Evolutionary conservation across 2,329 filamentous ascomycete species (phyloP), one percentile per base, ranked within the genome.

Genomic region (Neofusicoccum sp.): DNA sequence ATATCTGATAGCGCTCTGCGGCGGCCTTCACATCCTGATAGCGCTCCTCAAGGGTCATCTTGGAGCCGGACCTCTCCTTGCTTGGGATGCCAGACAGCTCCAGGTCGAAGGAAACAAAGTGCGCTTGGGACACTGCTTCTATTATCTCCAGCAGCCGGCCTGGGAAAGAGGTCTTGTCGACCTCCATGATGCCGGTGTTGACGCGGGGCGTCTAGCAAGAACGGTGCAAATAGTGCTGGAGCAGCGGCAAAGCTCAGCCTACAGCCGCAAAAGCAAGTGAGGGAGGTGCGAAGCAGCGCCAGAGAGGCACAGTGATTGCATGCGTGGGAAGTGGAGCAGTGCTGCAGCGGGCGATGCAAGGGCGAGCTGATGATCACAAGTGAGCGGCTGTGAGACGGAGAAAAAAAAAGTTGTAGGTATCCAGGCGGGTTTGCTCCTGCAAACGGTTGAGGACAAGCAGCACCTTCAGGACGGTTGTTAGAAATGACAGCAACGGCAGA

Each of bases 51-150:
- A 90, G 75, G 3, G 81, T 82, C 36, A 81, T 80, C 63, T 80
- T 80, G 39, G 78, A 77, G 45, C 43, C 36, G 41, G 37, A 45
- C 14, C 6, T 36, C 8, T 22, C 36, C 41, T 71, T 69, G 34
- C 77, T 73, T 2, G 81, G 78, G 28, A 90, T 87, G 2, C 88
- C 88, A 12, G 87, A 89, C 49, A 90, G 83, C 73, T 90, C 88
- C 11, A 89, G 78, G 70, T 90, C 88, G 64, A 90, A 79, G 3
- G 87, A 79, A 11, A 90, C 83, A 68, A 89, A 89, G 64, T 82
- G 80, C 37, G 86, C 83, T 62, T 83, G 78, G 31, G 84, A 81
- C 62, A 90, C 82, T 63, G 84, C 79, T 64, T 82, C 78, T 22
- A 90, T 74, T 39, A 90, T 82, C 43, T 79, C 79, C 3, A 87